phyloP scores from a whole-genome alignment of 2,329 filamentous ascomycete genomes.

The Shiraia bambusicola region DNA sequence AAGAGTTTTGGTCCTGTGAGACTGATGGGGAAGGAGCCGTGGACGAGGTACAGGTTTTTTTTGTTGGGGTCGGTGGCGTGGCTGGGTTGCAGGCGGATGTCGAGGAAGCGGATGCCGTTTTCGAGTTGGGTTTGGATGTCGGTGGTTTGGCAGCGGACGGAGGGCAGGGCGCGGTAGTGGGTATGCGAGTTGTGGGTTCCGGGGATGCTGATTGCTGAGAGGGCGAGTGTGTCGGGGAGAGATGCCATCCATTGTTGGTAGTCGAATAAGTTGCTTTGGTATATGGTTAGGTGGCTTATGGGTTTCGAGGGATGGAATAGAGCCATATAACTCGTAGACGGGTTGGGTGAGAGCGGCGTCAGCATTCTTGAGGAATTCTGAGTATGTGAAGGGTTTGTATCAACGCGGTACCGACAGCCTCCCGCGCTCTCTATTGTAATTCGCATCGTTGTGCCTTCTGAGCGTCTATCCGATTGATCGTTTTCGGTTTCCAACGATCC shows the following conservation, averaged over 20 bases:
- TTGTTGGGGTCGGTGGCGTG: constrained; percentile 58
- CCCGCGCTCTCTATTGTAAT: constrained; percentile 68
- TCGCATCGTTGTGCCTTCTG: constrained; percentile 59
- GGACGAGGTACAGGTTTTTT: constrained; percentile 77
- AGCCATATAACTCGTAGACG: constrained; percentile 45
- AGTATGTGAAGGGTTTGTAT: constrained; percentile 61
- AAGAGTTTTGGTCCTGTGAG: constrained; percentile 81
- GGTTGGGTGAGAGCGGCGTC: constrained; percentile 43
- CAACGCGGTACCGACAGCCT: constrained; percentile 68
- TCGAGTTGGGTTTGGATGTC: constrained; percentile 74
- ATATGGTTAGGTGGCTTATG: constrained; percentile 33
- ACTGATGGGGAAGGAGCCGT: constrained; percentile 85
- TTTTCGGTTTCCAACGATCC: constrained; percentile 51
- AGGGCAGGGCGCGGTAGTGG: constrained; percentile 79
- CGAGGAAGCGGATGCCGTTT: constrained; percentile 92
- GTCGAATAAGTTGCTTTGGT: constrained; percentile 30
- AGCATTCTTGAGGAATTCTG: constrained; percentile 43
- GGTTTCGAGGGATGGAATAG: constrained; percentile 51
- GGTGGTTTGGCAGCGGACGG: constrained; percentile 89
- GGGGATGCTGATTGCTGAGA: constrained; percentile 83
- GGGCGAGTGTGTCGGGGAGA: constrained; percentile 68
- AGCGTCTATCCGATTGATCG: constrained; percentile 1
- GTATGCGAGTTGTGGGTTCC: constrained; percentile 96
- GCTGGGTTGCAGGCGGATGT: constrained; percentile 76
- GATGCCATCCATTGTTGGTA: constrained; percentile 85